Conservation (phyloP, 2,329 filamentous ascomycete genomes). For the Ceratocystiopsis sp. region DNA sequence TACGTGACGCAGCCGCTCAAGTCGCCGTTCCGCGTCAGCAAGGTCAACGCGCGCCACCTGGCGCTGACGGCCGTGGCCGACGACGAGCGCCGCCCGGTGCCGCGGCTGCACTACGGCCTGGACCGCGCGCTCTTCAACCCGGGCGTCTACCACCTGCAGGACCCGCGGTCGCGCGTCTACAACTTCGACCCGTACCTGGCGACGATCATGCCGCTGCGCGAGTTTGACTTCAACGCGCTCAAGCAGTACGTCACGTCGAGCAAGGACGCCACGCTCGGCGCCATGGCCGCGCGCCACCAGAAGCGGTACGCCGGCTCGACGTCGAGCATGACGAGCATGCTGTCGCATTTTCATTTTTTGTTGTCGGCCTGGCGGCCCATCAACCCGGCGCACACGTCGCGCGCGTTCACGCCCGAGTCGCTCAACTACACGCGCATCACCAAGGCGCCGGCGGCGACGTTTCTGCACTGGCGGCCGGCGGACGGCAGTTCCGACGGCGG, state of each 20-base stretch:
- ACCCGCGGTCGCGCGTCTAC: slow-evolving; percentile 71
- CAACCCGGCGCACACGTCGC: slow-evolving; percentile 49
- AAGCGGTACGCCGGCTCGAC: slow-evolving; percentile 89
- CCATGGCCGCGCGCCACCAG: slow-evolving; percentile 44
- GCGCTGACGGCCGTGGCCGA: slow-evolving; percentile 17
- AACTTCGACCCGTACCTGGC: slow-evolving; percentile 95
- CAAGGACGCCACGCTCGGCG: slow-evolving; percentile 54
- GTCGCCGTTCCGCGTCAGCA: slow-evolving; percentile 9
- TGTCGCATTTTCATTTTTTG: slow-evolving; percentile 85
- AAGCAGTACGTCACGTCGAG: slow-evolving; percentile 86
- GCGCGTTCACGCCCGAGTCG: slow-evolving; percentile 44
- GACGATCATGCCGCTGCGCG: slow-evolving; percentile 77
- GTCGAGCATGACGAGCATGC: slow-evolving; percentile 80
- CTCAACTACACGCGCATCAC: slow-evolving; percentile 54
- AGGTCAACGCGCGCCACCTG: slow-evolving; percentile 14
- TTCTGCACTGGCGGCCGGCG: slow-evolving; percentile 64
- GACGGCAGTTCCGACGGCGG: too few relatives aligned
- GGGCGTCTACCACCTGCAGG: slow-evolving; percentile 81
- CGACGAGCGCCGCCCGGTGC: slow-evolving; percentile 25
- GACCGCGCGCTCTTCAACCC: slow-evolving; percentile 91
- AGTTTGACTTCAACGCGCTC: slow-evolving; percentile 83
- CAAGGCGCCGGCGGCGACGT: slow-evolving; percentile 60
- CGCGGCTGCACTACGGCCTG: slow-evolving; percentile 54
- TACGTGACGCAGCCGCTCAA: background rate
- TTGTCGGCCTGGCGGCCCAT: slow-evolving; percentile 69